Evolutionary conservation across 768 basidiomycete genomes (phyloP), one percentile per base, ranked within the genome.

Genomic region (Hygrophorus russula): DNA sequence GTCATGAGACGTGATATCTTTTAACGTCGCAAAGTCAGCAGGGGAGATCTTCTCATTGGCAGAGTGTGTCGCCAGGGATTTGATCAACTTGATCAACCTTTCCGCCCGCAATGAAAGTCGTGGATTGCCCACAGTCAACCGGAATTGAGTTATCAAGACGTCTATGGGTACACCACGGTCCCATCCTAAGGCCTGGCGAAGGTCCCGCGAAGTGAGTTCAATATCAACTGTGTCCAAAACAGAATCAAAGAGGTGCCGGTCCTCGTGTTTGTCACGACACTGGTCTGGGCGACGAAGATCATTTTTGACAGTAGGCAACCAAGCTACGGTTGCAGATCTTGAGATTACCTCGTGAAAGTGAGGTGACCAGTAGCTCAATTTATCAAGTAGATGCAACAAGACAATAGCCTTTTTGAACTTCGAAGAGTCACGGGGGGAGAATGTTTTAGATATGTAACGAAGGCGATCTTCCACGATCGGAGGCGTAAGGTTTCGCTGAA

Each of bases 101-200:
- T 17, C 38, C 20, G 2, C 38, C 11, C 27, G 15, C 17, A 3
- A n/a, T 14, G 5, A 7, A 24, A 39, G 38, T 19, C 17, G 40
- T 67, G 46, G 13, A 69, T 49, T 46, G 15, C 46, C 41, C 12
- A 47, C 11, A 47, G 55, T 52, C 7, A 43, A 46, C 52, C 6
- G 40, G 8, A 73, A 52, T 44, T 73, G 71, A 18, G 58, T 31
- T 4, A 54, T 46, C 13, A 72, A 20, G 8, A 65, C 48, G 2
- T 45, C 36, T 9, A 60, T 45, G 0, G 61, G 39, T 19, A 73
- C 38, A 1, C 59, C 59, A 20, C 60, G 41, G 43, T 66, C 55
- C 72, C 73, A 75, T 1, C 61, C 59, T 24, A 73, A 54, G 2
- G 55, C 55, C 2, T 41, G 41, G 9, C 52, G 59, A 24, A 73